Base-by-base conservation (phyloP, 805 yeast genomes). In the Pichia scutulata region DNA sequence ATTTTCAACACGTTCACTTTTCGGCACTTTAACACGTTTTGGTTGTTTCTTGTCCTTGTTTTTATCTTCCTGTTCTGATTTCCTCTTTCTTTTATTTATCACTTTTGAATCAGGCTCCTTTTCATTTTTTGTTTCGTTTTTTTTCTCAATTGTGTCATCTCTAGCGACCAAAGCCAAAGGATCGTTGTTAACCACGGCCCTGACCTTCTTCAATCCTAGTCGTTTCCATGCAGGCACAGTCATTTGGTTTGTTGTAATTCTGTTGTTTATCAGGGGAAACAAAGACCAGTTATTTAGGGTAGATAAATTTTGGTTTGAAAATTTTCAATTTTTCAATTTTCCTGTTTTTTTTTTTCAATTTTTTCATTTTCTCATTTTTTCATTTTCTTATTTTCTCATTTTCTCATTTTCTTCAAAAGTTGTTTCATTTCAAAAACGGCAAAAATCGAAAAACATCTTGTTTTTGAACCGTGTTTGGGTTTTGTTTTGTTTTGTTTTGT, bases 211-310 rank as follows among this genome's bases (percentile, higher is more conserved):
- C 41, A 87, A 74, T 26, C 95, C 95, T 8, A 83, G 72, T 58
- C 81, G 74, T 64, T 86, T 86, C 95, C 95, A 86, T 1, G 95
- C 95, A 39, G 95, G 95, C n/a, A 78, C 60, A 13, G 33, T 18
- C 57, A 51, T 46, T 22, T 1, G 12, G 33, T 28, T 23, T 23
- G 8, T 7, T 23, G 21, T 22, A 8, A 7, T 12, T 39, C 25
- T 39, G 14, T 39, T 39, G 14, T 24, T 39, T n/a, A n/a, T n/a
- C n/a, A n/a, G n/a, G n/a, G n/a, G n/a, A n/a, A n/a, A n/a, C n/a
- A n/a, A n/a, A n/a, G 33, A 28, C 14, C 4, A 13, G 4, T 13
- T 28, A 28, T 12, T 13, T 8, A 13, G n/a, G 14, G 33, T 3
- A 28, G 33, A 28, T n/a, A n/a, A n/a, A n/a, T n/a, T n/a, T n/a